Evolutionary conservation across 176 grass and related monocot species (phyloP).

Genomic region (Cenchrus americanus): DNA sequence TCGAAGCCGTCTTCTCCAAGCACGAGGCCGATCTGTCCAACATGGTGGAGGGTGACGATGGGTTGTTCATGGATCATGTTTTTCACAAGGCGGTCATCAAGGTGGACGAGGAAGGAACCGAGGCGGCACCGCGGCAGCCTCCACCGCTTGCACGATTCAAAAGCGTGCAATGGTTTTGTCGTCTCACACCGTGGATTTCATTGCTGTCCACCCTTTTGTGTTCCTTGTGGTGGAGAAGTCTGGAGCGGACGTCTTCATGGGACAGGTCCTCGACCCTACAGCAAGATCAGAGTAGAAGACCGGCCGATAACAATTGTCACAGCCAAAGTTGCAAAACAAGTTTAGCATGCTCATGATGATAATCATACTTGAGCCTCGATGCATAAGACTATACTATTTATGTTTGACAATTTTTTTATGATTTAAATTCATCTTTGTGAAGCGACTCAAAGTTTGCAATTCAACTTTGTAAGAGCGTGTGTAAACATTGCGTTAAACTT

Average conservation of each 20-base stretch:
- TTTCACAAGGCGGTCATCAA: constrained; percentile 34
- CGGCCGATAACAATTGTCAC: no score
- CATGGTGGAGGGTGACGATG: background rate
- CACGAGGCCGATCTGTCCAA: background rate
- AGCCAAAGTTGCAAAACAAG: no score
- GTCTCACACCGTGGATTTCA: background rate
- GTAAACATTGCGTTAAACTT: no score
- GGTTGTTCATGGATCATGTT: background rate
- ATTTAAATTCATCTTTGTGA: no score
- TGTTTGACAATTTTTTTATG: no score
- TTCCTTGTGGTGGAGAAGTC: background rate
- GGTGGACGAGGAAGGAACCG: constrained; percentile 14
- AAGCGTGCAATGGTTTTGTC: rapidly evolving
- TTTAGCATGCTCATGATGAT: no score
- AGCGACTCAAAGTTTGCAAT: no score
- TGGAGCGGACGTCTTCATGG: background rate
- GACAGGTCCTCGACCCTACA: background rate
- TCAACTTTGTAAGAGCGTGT: no score
- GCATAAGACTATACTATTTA: no score
- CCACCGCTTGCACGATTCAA: background rate
- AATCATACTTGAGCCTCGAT: no score
- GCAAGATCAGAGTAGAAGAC: background rate
- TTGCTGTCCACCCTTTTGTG: background rate
- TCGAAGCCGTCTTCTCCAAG: background rate
- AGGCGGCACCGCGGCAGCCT: background rate